Base-by-base conservation (phyloP, 495 filamentous ascomycete genomes). In the Jackrogersella multiformis region DNA sequence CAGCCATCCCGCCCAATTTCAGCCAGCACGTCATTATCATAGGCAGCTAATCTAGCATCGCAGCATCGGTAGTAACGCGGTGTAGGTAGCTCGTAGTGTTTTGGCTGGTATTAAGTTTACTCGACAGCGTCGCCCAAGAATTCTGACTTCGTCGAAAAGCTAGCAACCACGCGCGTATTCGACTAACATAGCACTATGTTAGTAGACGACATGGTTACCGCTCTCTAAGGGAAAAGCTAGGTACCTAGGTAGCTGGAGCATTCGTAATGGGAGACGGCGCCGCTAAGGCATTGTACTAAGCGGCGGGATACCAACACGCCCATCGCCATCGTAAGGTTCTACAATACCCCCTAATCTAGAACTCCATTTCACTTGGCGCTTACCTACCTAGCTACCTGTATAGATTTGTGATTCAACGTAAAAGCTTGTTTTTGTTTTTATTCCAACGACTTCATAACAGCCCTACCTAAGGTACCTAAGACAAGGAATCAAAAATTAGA, bases 1-100 rank as follows among this genome's bases (percentile, higher is more conserved):
- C 18, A 23, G 49, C 16, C 20, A 36, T 30, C 5, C 49, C 30
- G 10, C 32, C 16, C 1, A 36, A 13, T 12, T 9, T 2, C 5
- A 51, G n/a, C 3, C 32, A 32, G n/a, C 24, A 24, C 13, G 8
- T 49, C 24, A 49, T 49, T 18, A 34, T 38, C 32, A 23, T 18
- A 23, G 59, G 68, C 70, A 64, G 66, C 72, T 80, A 82, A 4
- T 77, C 78, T 5, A 85, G 84, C 49, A 84, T 89, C 15, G 88
- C 4, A 85, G 84, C 49, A 84, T 89, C 15, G 88, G 88, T 13
- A 78, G 77, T 69, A 82, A 82, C 60, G 85, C 84, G 0, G 86
- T 89, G 54, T 88, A 91, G 66, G 78, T 88, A 12, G 87, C 85
- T n/a, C n/a, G n/a, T n/a, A n/a, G n/a, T 4, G 73, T 74, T 0